Conservation (phyloP, 192 early-diverging fungal genomes). For the Paraglomus brasilianum region DNA sequence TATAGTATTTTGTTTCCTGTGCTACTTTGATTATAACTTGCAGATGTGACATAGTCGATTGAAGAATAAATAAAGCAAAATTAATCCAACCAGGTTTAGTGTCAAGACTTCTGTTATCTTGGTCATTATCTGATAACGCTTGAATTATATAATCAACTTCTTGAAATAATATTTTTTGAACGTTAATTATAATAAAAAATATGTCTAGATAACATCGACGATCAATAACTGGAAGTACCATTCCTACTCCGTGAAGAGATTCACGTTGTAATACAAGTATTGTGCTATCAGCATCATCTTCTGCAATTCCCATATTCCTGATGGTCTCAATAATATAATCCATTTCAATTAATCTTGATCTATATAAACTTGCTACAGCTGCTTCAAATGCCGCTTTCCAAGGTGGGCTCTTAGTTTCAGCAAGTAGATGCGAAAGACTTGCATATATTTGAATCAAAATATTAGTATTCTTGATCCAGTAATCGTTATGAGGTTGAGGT, state of each 20-base stretch:
- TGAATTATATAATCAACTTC: slow-evolving; percentile 10
- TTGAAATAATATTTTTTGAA: slow-evolving; percentile 18
- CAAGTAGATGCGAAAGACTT: background rate
- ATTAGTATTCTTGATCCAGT: background rate
- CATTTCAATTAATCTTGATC: background rate
- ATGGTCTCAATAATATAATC: background rate
- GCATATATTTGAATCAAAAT: background rate
- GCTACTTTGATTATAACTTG: background rate
- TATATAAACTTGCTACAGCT: slow-evolving; percentile 19
- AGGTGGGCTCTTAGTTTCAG: slow-evolving; percentile 8
- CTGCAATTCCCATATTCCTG: background rate
- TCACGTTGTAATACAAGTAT: background rate
- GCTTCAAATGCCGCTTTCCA: slow-evolving; percentile 28
- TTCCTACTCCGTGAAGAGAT: background rate
- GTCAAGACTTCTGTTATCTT: too few species aligned
- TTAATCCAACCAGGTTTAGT: background rate
- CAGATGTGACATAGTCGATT: background rate
- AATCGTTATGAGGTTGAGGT: too few species aligned
- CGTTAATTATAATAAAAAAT: slow-evolving; percentile 19
- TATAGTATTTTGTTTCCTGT: slow-evolving; percentile 7
- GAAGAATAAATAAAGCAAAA: background rate
- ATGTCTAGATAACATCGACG: slow-evolving; percentile 7
- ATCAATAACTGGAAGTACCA: background rate
- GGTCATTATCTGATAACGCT: background rate
- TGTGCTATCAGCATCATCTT: background rate